Conservation (phyloP, 2,329 filamentous ascomycete species). For the Trichophyton mentagrophytes region DNA sequence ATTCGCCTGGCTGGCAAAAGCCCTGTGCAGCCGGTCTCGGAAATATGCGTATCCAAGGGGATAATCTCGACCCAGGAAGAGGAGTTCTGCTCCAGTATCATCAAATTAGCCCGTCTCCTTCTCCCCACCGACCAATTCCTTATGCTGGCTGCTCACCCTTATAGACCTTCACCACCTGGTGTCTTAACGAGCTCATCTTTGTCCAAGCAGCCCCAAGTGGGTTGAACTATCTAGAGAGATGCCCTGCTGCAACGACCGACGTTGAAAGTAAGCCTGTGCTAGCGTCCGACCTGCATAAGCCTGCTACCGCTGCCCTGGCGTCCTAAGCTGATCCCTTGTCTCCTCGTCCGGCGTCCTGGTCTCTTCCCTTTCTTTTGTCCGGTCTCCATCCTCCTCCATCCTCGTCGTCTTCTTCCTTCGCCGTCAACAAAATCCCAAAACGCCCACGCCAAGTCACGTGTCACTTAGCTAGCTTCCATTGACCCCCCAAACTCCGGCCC, state of each 20-base stretch:
- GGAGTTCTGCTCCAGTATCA: conserved; percentile 50
- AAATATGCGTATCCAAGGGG: conserved; percentile 77
- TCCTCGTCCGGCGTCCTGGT: neutral
- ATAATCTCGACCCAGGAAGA: conserved; percentile 75
- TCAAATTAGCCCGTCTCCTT: neutral
- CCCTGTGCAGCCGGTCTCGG: conserved; percentile 64
- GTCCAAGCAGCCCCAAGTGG: neutral
- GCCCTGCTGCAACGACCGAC: neutral
- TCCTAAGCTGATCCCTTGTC: neutral
- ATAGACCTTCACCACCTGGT: conserved; percentile 73
- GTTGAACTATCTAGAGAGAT: no score
- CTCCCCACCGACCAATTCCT: neutral
- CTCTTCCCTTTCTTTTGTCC: no score
- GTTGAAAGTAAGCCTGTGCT: neutral
- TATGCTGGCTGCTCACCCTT: conserved; percentile 49
- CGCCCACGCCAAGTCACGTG: neutral
- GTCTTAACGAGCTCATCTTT: conserved; percentile 48
- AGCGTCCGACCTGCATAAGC: neutral
- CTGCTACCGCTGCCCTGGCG: neutral
- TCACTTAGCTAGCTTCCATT: no score
- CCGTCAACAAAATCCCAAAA: no score
- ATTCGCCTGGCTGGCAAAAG: conserved; percentile 63
- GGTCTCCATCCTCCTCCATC: neutral
- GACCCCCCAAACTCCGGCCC: neutral
- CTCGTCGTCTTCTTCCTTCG: neutral